These are phyloP conservation scores for Volutella citrinella DNA, from an alignment of 2,329 filamentous ascomycete species.

Conservation along the genomic window DNA sequence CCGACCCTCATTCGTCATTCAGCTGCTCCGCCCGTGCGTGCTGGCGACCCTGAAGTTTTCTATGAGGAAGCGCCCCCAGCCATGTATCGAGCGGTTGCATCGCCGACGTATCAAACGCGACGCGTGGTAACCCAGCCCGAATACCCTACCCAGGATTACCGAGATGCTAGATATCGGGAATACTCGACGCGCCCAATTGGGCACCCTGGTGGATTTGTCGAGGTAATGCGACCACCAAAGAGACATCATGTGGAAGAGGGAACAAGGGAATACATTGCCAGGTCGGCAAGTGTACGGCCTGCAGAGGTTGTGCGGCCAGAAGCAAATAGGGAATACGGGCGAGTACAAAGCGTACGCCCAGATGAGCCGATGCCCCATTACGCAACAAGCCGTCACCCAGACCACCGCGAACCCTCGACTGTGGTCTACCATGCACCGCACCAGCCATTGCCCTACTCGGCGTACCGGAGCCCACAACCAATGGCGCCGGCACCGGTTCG, in stretches of 20 bases:
- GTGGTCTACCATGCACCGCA: slow-evolving; percentile 23
- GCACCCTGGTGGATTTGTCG: slow-evolving; percentile 44
- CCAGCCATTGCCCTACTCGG: slow-evolving; percentile 11
- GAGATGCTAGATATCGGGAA: slow-evolving; percentile 56
- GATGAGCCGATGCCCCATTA: slow-evolving; percentile 30
- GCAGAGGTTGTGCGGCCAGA: slow-evolving; percentile 42
- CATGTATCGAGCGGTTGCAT: slow-evolving; percentile 51
- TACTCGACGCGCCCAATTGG: slow-evolving; percentile 50
- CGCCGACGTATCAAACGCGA: slow-evolving; percentile 48
- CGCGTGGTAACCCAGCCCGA: slow-evolving; percentile 64
- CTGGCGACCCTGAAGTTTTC: slow-evolving; percentile 52
- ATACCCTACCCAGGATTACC: slow-evolving; percentile 48
- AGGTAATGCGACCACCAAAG: slow-evolving; percentile 41
- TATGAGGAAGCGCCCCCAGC: slow-evolving; percentile 62
- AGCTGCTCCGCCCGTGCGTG: slow-evolving; percentile 44
- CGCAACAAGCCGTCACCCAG: slow-evolving; percentile 23
- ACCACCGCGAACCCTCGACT: slow-evolving; percentile 33
- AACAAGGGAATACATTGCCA: slow-evolving; percentile 51
- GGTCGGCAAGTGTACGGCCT: slow-evolving; percentile 59
- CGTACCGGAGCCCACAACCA: no score
- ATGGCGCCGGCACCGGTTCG: no score
- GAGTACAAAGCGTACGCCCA: slow-evolving; percentile 42
- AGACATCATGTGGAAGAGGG: slow-evolving; percentile 43
- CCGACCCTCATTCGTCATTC: slow-evolving; percentile 46
- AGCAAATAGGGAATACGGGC: slow-evolving; percentile 39